A percentile compares a stretch with the other conserved stretches of the same genome.
Conservation (phyloP, 73 alveolate genomes). For the Symbiodinium natans region DNA sequence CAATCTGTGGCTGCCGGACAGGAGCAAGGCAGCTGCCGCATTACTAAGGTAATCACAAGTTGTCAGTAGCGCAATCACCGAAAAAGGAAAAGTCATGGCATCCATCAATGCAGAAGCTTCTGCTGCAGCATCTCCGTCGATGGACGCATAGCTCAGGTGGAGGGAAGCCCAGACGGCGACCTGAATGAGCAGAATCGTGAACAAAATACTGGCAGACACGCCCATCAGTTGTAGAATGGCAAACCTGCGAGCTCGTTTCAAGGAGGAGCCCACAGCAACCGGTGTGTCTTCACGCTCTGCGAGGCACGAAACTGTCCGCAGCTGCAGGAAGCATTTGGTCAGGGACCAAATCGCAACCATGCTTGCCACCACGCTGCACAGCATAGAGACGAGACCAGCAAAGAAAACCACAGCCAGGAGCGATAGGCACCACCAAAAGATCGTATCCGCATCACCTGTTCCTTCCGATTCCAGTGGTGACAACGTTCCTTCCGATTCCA, state of each 20-base stretch:
- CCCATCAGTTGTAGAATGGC: not conserved
- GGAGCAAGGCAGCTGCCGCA: not conserved
- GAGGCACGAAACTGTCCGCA: not conserved
- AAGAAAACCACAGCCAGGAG: too few species aligned
- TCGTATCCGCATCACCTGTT: too few species aligned
- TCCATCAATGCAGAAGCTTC: not conserved
- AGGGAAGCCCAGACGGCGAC: not conserved
- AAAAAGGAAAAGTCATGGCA: too few species aligned
- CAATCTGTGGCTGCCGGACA: constrained; percentile 36
- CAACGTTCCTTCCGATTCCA: too few species aligned
- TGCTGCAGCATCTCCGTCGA: not conserved
- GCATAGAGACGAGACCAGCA: too few species aligned
- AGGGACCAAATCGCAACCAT: not conserved
- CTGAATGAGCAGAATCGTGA: not conserved
- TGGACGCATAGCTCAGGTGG: too few species aligned
- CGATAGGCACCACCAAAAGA: too few species aligned
- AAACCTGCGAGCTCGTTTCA: constrained; percentile 4
- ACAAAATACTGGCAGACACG: not conserved
- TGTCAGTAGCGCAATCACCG: not conserved
- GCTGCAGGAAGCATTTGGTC: not conserved
- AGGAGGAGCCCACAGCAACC: not conserved
- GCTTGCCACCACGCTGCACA: constrained; percentile 15
- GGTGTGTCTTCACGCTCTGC: not conserved
- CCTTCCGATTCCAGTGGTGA: too few species aligned
- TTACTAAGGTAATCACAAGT: not conserved